Conservation (phyloP, 768 basidiomycete species). For the Agrocybe praecox region DNA sequence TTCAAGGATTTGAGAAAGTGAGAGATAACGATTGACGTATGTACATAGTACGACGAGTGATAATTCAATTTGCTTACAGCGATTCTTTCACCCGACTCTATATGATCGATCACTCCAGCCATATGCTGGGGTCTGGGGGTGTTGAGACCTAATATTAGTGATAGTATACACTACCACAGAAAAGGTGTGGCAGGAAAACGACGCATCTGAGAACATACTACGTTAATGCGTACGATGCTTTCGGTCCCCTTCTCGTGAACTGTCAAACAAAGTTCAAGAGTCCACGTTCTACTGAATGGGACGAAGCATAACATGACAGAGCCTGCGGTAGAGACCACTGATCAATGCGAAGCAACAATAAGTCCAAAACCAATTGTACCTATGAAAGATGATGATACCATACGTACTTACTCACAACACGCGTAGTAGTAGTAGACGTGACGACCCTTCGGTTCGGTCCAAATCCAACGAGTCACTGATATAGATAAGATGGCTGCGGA, state of each 20-base stretch:
- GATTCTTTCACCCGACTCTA: not conserved
- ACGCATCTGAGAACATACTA: not conserved
- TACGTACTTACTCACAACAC: too few species aligned
- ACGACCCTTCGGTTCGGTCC: not conserved
- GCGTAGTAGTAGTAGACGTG: not conserved
- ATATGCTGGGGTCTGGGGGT: not conserved
- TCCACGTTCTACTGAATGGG: not conserved
- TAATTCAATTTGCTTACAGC: not conserved
- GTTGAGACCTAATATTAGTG: not conserved
- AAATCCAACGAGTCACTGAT: not conserved
- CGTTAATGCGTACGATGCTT: not conserved
- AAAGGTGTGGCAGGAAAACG: not conserved
- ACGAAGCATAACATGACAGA: not conserved
- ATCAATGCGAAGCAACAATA: not conserved
- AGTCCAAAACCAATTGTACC: not conserved
- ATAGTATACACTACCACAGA: not conserved
- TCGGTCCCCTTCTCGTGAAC: not conserved
- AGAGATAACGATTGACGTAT: constrained; percentile 15
- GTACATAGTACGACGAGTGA: constrained; percentile 12
- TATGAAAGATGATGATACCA: not conserved
- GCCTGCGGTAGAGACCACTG: not conserved
- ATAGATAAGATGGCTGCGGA: not conserved
- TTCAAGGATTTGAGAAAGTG: not conserved
- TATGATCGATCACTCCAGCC: constrained; percentile 4
- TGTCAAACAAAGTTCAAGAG: not conserved